These are phyloP conservation scores for Blepharisma japonicum DNA, from an alignment of 73 alveolate species.

Conservation along the genomic window DNA sequence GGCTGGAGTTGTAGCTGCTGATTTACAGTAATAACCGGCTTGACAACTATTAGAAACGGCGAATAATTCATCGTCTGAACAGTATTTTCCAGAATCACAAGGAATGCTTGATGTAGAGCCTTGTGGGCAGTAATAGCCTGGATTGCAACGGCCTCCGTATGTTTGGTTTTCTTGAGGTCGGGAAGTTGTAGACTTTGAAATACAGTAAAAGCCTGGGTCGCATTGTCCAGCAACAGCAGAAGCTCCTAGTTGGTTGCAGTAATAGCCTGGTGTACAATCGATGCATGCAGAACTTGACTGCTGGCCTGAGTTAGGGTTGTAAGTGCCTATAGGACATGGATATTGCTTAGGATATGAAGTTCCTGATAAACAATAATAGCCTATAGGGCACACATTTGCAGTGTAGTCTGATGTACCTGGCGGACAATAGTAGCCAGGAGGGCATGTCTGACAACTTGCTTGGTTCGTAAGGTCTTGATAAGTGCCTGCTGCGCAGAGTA, in stretches of 20 bases:
- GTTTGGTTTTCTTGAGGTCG: conserved; percentile 26
- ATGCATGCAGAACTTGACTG: conserved; percentile 53
- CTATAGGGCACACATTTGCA: conserved; percentile 54
- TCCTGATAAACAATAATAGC: conserved; percentile 74
- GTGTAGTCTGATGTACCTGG: conserved; percentile 49
- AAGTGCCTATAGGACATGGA: conserved; percentile 78
- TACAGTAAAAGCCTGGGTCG: conserved; percentile 25
- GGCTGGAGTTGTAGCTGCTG: conserved; percentile 40
- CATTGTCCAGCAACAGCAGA: conserved; percentile 46
- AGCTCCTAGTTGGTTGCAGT: conserved; percentile 54
- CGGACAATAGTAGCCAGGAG: conserved; percentile 68
- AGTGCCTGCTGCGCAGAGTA: conserved; percentile 60
- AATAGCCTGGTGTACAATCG: conserved; percentile 67
- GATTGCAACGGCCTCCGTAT: conserved; percentile 22
- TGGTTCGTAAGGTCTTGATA: conserved; percentile 39
- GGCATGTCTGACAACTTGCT: conserved; percentile 52
- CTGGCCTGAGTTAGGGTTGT: conserved; percentile 59
- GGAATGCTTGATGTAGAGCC: conserved; percentile 43
- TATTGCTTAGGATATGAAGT: conserved; percentile 37
- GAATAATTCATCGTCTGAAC: conserved; percentile 38
- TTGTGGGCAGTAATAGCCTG: conserved; percentile 49
- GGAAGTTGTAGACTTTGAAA: conserved; percentile 25
- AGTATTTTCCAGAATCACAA: conserved; percentile 60
- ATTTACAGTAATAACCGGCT: conserved; percentile 63
- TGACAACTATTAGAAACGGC: conserved; percentile 42